A percentile compares a stretch with the other conserved stretches of the same genome.
These are phyloP conservation scores for Tuber magnatum DNA, from an alignment of 495 filamentous ascomycete genomes.

Conservation along the genomic window DNA sequence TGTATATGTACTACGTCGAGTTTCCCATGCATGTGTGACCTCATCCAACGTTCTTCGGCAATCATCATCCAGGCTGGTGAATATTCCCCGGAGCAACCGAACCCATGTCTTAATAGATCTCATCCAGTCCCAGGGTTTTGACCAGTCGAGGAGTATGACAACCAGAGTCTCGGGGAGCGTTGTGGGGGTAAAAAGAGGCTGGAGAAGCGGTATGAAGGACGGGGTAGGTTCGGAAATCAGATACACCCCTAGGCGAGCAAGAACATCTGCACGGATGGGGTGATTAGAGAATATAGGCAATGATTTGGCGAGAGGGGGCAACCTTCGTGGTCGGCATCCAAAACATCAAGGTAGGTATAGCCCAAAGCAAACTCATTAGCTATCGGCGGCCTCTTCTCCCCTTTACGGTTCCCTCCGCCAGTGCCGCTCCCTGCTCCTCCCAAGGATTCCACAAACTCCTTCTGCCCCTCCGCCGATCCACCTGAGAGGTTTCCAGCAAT, in stretches of 20 bases:
- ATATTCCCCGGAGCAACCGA: constrained; percentile 64
- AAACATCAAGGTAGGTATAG: constrained; percentile 90
- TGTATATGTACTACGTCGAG: constrained; percentile 35
- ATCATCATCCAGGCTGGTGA: constrained; percentile 65
- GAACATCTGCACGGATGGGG: constrained; percentile 54
- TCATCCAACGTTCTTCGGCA: constrained; percentile 78
- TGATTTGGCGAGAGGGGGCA: constrained; percentile 14
- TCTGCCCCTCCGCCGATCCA: constrained; percentile 79
- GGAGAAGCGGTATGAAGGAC: constrained; percentile 73
- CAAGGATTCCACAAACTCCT: constrained; percentile 79
- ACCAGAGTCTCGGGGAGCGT: constrained; percentile 81
- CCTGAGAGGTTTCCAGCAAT: constrained; percentile 48
- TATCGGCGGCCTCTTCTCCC: constrained; percentile 64
- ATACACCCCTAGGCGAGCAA: constrained; percentile 86
- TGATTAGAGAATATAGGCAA: constrained; percentile 12
- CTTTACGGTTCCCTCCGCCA: constrained; percentile 45
- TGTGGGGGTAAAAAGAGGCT: constrained; percentile 75
- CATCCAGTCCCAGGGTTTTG: constrained; percentile 85
- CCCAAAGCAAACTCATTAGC: constrained; percentile 90
- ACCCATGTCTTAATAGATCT: constrained; percentile 84
- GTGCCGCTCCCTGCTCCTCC: constrained; percentile 46
- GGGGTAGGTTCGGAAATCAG: constrained; percentile 75
- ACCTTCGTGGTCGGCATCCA: constrained; percentile 94
- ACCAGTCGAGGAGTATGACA: constrained; percentile 87
- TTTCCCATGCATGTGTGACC: constrained; percentile 52